Evolutionary conservation across 257 asterid genomes (phyloP), one percentile per base, ranked within the genome.

Genomic region (Solanum ossicruentum): DNA sequence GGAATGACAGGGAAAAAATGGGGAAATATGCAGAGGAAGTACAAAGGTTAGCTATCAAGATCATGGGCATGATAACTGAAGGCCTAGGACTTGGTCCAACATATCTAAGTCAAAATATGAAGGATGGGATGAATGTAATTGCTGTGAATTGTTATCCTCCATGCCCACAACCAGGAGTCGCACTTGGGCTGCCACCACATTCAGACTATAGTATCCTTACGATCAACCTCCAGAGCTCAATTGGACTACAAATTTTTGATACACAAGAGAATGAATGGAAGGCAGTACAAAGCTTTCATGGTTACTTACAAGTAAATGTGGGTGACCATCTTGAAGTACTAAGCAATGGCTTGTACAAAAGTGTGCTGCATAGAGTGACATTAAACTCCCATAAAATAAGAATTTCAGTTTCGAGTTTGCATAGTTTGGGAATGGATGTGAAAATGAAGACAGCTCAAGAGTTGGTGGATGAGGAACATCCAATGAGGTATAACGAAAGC

Each of bases 251-350:
- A 75, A 85, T 90, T n/a, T 80, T 84, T 28, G 88, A 88, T 28
- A 8, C 71, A 1, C 16, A 9, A 26, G 83, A 80, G 12, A 56
- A 75, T 1, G 51, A 84, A 0, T 93, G 93, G 92, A 88, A 36
- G 39, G 32, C 20, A 6, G 90, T 92, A 9, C 90, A 90, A 0
- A 12, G 71, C 8, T 84, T 87, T 45, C 58, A 36, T 0, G 88
- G 84, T 0, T 85, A 86, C 41, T 67, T 90, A 21, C 91, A 90
- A 80, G 91, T 93, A 65, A 87, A 88, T 17, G 89, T 91, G 0
- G 97, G 94, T 2, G 93, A 91, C 66, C 93, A 88, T 82, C 75
- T 92, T 6, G 97, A 91, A 81, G 92, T 92, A 1, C 81, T 91
- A 1, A 93, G 91, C 85, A 93, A 92, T 47, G 91, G 95, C 6